A percentile compares a stretch with the other conserved stretches of the same genome.
These are phyloP conservation scores for Aspergillus viridinutans DNA, from an alignment of 2,329 filamentous ascomycete species.

Conservation along the genomic window DNA sequence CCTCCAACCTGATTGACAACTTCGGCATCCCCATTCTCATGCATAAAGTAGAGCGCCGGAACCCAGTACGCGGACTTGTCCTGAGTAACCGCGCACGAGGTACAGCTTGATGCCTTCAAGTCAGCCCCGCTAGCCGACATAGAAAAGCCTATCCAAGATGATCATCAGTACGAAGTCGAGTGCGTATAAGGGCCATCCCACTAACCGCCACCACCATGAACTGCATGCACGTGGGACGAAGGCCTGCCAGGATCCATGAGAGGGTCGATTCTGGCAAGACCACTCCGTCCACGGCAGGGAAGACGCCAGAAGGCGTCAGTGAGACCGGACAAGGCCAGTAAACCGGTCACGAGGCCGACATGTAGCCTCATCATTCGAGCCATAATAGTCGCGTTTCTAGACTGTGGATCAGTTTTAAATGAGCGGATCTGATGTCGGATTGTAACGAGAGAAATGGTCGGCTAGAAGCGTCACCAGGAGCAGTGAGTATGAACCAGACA, in stretches of 20 bases:
- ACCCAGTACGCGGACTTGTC: conserved; percentile 90
- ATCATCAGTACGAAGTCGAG: conserved; percentile 7
- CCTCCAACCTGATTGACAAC: conserved; percentile 72
- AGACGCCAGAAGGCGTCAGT: conserved; percentile 81
- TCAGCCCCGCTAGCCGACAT: conserved; percentile 53
- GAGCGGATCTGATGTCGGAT: conserved; percentile 8
- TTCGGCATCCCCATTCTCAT: conserved; percentile 62
- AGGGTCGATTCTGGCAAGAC: conserved; percentile 71
- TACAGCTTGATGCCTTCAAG: conserved; percentile 64
- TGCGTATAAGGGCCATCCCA: conserved; percentile 15
- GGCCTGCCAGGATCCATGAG: conserved; percentile 60
- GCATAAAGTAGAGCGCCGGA: conserved; percentile 72
- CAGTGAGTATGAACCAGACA: conserved; percentile 8
- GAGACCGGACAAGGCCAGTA: conserved; percentile 27
- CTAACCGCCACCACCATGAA: conserved; percentile 74
- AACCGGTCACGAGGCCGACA: conserved; percentile 20
- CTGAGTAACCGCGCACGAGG: conserved; percentile 72
- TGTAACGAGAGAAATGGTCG: conserved; percentile 7
- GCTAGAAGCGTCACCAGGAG: conserved; percentile 12
- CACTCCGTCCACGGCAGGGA: conserved; percentile 69
- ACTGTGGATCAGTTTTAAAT: conserved; percentile 12
- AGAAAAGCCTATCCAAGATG: conserved; percentile 56
- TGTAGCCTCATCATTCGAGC: conserved; percentile 12
- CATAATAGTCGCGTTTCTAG: conserved; percentile 4
- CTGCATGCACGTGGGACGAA: conserved; percentile 66